phyloP scores from a whole-genome alignment of 129 eudicot genomes.

The Sambucus nigra region DNA sequence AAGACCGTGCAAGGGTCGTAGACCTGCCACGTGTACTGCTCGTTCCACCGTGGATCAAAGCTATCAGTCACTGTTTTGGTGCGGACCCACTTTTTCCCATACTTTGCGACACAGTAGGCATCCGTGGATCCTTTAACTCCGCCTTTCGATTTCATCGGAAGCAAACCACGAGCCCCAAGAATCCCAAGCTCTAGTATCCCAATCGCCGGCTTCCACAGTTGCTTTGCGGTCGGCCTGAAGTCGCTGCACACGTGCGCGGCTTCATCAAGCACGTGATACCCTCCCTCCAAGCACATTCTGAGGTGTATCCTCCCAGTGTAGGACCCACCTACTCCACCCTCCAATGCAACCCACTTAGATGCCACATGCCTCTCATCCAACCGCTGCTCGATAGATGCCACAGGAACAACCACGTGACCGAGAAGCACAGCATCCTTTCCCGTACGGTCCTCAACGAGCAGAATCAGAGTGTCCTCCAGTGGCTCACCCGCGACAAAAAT shows the following conservation, averaged over 20 bases:
- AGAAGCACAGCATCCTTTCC: slow-evolving; percentile 71
- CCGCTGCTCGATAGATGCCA: slow-evolving; percentile 81
- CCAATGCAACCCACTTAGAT: slow-evolving; percentile 62
- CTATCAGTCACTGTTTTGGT: slow-evolving; percentile 72
- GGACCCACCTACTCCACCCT: slow-evolving; percentile 73
- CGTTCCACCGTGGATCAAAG: slow-evolving; percentile 97
- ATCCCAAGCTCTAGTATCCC: slow-evolving; percentile 90
- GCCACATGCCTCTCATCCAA: slow-evolving; percentile 78
- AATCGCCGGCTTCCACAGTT: slow-evolving; percentile 80
- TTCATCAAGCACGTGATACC: slow-evolving; percentile 96
- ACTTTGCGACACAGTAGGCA: slow-evolving; percentile 95
- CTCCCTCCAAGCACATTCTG: slow-evolving; percentile 87
- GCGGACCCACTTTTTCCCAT: slow-evolving; percentile 98
- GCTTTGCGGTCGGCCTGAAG: slow-evolving; percentile 85
- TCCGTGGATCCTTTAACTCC: slow-evolving; percentile 88
- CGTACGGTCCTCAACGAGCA: slow-evolving; percentile 79
- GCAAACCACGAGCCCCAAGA: slow-evolving; percentile 76
- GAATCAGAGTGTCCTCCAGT: slow-evolving; percentile 68
- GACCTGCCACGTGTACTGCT: slow-evolving; percentile 99
- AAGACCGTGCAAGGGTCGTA: slow-evolving; percentile 94
- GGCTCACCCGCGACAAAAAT: slow-evolving; percentile 94
- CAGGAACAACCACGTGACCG: slow-evolving; percentile 74
- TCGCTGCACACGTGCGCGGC: slow-evolving; percentile 98
- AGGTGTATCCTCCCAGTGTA: slow-evolving; percentile 72
- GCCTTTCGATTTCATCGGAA: slow-evolving; percentile 85